Conservation (phyloP, 2,329 filamentous ascomycete genomes). For the Botrytis tulipae region DNA sequence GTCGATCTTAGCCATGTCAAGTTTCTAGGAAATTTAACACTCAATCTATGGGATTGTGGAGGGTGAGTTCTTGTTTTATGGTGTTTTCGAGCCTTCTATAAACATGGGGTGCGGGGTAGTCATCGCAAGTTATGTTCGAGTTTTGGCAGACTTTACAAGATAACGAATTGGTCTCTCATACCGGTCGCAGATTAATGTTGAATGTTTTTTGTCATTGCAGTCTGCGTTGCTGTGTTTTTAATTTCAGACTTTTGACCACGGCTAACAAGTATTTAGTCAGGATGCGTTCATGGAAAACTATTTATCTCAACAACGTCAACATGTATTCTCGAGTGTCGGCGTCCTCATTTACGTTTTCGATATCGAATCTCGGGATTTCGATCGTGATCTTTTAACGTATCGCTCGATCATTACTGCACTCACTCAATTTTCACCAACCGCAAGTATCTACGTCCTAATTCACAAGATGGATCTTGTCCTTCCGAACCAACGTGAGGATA, state of each 20-base stretch:
- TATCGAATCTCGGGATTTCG: slow-evolving; percentile 92
- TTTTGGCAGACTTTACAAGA: slow-evolving; percentile 6
- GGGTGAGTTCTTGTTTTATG: slow-evolving; percentile 53
- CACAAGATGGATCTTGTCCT: slow-evolving; percentile 99
- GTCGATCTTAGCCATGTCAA: slow-evolving; percentile 98
- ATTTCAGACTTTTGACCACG: neutral
- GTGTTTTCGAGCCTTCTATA: neutral
- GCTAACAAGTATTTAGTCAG: slow-evolving; percentile 56
- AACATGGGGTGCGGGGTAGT: slow-evolving; percentile 2
- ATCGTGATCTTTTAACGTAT: slow-evolving; percentile 90
- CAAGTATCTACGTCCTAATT: slow-evolving; percentile 89
- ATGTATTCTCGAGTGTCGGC: slow-evolving; percentile 95
- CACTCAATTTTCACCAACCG: slow-evolving; percentile 74
- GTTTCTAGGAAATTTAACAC: slow-evolving; percentile 94
- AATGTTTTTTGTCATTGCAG: neutral
- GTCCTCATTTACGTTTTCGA: slow-evolving; percentile 99
- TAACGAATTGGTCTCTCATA: neutral
- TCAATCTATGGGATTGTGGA: slow-evolving; percentile 98
- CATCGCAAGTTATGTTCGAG: neutral
- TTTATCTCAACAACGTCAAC: slow-evolving; percentile 88
- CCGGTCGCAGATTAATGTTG: neutral
- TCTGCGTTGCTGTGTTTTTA: too few relatives aligned
- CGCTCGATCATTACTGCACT: slow-evolving; percentile 85
- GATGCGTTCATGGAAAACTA: slow-evolving; percentile 99
- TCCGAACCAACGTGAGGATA: slow-evolving; percentile 69